These are phyloP conservation scores for Schizophyllum commune DNA, from an alignment of 1,284 basidiomycete species.

Conservation along the genomic window DNA sequence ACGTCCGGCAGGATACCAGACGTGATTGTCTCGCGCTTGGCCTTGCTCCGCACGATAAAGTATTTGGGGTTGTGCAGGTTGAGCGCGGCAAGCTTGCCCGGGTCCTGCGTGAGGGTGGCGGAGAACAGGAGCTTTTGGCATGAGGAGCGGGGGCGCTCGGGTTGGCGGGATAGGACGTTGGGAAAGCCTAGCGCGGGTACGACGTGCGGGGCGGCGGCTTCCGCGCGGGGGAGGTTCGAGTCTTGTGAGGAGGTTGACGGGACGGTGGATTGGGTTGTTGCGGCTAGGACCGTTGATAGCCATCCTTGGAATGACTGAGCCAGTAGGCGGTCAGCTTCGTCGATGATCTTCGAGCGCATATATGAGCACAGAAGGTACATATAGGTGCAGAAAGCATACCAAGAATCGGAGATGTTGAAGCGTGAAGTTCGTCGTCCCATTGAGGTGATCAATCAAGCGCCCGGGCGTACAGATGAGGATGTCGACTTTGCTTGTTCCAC, in stretches of 20 bases:
- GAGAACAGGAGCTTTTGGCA: slow-evolving; percentile 97
- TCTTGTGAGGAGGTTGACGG: slow-evolving; percentile 6
- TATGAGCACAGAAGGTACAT: slow-evolving; percentile 4
- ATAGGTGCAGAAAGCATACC: slow-evolving; percentile 32
- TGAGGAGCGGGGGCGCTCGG: slow-evolving; percentile 49
- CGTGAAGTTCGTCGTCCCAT: slow-evolving; percentile 83
- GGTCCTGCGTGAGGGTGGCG: slow-evolving; percentile 92
- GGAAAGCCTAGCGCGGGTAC: slow-evolving; percentile 34
- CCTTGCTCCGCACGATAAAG: slow-evolving; percentile 66
- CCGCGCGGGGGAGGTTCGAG: slow-evolving; percentile 20
- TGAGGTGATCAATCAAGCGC: slow-evolving; percentile 89
- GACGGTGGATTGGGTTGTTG: slow-evolving; percentile 35
- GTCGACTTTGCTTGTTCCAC: slow-evolving; percentile 86
- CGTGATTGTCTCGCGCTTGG: slow-evolving; percentile 29
- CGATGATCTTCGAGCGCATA: slow-evolving; percentile 64
- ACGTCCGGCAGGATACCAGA: slow-evolving; percentile 22
- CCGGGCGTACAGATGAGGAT: slow-evolving; percentile 96
- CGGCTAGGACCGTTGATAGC: slow-evolving; percentile 74
- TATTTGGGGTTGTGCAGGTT: slow-evolving; percentile 80
- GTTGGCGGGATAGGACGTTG: slow-evolving; percentile 20
- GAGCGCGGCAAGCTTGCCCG: slow-evolving; percentile 83
- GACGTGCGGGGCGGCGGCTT: slow-evolving; percentile 56
- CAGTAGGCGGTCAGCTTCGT: slow-evolving; percentile 94
- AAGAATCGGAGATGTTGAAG: slow-evolving; percentile 92
- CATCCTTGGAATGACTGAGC: slow-evolving; percentile 96